Conservation (phyloP, 768 basidiomycete species). For the Trametopsis cervina region DNA sequence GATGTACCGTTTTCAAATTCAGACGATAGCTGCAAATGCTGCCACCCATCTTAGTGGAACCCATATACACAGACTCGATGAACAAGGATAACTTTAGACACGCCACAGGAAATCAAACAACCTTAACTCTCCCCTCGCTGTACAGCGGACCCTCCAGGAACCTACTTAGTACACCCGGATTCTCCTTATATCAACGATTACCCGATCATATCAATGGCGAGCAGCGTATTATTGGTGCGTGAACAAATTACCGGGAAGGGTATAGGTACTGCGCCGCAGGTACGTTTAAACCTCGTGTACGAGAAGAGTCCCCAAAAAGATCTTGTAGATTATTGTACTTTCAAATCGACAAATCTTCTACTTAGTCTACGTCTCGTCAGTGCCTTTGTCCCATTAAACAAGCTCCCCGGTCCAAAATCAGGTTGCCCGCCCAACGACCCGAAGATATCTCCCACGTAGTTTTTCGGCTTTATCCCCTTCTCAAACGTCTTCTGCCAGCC, state of each 20-base stretch:
- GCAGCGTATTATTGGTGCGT: too few species aligned
- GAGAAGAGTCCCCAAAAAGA: too few species aligned
- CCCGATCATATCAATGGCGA: too few species aligned
- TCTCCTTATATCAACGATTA: too few species aligned
- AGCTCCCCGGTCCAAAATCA: slow-evolving; percentile 11
- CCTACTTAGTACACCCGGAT: too few species aligned
- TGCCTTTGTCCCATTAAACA: background rate
- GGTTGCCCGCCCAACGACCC: slow-evolving; percentile 18
- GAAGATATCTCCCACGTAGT: slow-evolving; percentile 26
- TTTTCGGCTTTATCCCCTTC: slow-evolving; percentile 25
- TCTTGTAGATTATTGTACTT: too few species aligned
- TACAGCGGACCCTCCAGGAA: too few species aligned
- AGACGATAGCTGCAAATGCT: background rate
- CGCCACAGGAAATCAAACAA: background rate
- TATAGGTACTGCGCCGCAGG: too few species aligned
- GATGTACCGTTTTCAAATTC: background rate
- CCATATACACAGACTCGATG: too few species aligned
- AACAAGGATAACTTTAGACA: too few species aligned
- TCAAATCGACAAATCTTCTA: background rate
- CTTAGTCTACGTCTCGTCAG: background rate
- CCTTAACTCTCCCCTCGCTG: background rate
- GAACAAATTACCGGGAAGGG: too few species aligned
- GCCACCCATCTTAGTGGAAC: background rate
- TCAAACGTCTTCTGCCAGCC: slow-evolving; percentile 29
- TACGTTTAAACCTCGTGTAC: too few species aligned